Evolutionary conservation across 2,329 filamentous ascomycete genomes (phyloP).

Genomic region (Neospermospora avenae): DNA sequence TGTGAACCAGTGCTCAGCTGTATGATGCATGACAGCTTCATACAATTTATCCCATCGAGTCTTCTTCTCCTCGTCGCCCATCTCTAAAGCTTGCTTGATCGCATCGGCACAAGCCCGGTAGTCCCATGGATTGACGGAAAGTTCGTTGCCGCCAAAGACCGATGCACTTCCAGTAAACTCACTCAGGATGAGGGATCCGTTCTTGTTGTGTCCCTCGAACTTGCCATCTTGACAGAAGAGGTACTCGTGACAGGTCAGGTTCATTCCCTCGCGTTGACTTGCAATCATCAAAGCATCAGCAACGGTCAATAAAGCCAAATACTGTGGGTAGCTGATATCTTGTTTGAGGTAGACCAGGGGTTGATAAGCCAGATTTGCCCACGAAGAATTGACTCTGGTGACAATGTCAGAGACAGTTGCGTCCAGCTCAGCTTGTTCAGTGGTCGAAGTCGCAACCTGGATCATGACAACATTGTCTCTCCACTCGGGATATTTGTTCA

Average conservation of each 20-base stretch:
- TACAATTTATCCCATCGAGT: conserved; percentile 72
- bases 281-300: conserved; percentile 94
- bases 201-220: conserved; percentile 65
- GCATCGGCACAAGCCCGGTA: conserved; percentile 84
- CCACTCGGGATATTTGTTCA: conserved; percentile 92
- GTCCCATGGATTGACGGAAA: conserved; percentile 94
- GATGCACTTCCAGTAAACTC: conserved; percentile 93
- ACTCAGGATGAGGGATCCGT: conserved; percentile 85
- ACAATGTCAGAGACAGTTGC: conserved; percentile 91
- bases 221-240: conserved; percentile 88
- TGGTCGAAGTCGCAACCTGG: conserved; percentile 88
- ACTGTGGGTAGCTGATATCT: conserved; percentile 89
- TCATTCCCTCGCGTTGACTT: conserved; percentile 95
- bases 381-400: conserved; percentile 86
- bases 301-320: conserved; percentile 84
- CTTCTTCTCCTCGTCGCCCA: conserved; percentile 71
- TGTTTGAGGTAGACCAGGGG: conserved; percentile 93
- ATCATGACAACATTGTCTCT: conserved; percentile 84
- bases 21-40: conserved; percentile 72
- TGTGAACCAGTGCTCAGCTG: conserved; percentile 82
- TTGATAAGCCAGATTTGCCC: conserved; percentile 87
- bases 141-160: conserved; percentile 74
- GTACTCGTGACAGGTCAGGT: conserved; percentile 91
- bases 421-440: conserved; percentile 83
- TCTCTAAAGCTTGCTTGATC: conserved; percentile 79